Percentiles rank a stretch among this genome's conserved stretches.
These are phyloP conservation scores for Trichoderma orchidacearum DNA, from an alignment of 495 filamentous ascomycete genomes.

Conservation along the genomic window DNA sequence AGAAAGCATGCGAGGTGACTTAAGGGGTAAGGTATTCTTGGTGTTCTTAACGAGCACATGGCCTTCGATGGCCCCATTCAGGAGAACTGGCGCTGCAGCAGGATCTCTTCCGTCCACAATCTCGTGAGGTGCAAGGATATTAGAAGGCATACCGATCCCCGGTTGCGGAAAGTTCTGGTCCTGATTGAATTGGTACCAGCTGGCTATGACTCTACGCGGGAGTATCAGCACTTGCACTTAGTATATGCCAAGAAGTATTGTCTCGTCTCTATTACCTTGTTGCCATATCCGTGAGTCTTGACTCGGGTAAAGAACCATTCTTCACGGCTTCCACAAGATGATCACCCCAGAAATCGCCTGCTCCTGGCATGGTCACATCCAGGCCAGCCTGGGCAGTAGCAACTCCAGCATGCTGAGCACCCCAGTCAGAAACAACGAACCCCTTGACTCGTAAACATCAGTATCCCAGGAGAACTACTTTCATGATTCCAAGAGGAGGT, in stretches of 20 bases:
- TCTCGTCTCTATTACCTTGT: conserved; percentile 23
- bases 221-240: background rate
- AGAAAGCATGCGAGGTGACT: conserved; percentile 29
- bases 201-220: conserved; percentile 36
- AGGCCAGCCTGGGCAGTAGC: conserved; percentile 41
- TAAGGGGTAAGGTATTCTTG: conserved; percentile 39
- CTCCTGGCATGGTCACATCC: conserved; percentile 47
- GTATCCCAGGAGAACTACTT: background rate
- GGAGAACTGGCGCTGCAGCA: conserved; percentile 20
- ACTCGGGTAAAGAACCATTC: conserved; percentile 34
- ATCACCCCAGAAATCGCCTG: conserved; percentile 21
- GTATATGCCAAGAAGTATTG: background rate
- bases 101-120: conserved; percentile 33
- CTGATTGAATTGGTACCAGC: conserved; percentile 43
- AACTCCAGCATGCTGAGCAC: conserved; percentile 42
- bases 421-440: conserved; percentile 56
- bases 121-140: conserved; percentile 40
- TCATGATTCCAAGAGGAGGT: background rate
- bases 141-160: conserved; percentile 29
- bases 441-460: conserved; percentile 32
- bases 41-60: conserved; percentile 53
- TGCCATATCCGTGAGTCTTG: conserved; percentile 39
- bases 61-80: conserved; percentile 35
- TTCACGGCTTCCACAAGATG: conserved; percentile 28
- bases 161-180: conserved; percentile 31